Evolutionary conservation across 164 flowering plant species (phyloP).

Genomic region (Vitis rupestris): DNA sequence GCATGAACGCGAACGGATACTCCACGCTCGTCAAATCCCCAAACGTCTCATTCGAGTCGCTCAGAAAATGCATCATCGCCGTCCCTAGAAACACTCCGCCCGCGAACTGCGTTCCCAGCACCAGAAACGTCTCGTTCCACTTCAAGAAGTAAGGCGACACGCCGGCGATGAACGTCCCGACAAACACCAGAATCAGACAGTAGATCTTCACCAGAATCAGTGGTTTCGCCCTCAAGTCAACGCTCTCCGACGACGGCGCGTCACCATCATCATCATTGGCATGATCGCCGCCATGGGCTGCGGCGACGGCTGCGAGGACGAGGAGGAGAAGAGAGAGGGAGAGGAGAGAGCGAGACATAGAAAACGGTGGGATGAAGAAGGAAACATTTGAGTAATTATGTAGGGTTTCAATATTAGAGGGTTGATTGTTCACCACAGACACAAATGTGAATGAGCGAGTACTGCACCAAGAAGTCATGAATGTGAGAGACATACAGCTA

Average conservation of each 20-base stretch:
- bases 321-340: slow-evolving; percentile 18
- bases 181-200: slow-evolving; percentile 55
- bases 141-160: slow-evolving; percentile 65
- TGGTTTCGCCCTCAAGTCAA: slow-evolving; percentile 43
- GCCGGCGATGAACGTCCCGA: slow-evolving; percentile 58
- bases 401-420: background rate
- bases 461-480: background rate
- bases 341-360: slow-evolving; percentile 13
- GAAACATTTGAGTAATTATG: background rate
- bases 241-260: background rate
- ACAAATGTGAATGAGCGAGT: background rate
- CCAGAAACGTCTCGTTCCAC: slow-evolving; percentile 65
- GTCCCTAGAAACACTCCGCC: slow-evolving; percentile 82
- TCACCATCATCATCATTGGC: slow-evolving; percentile 15
- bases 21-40: slow-evolving; percentile 41
- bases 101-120: slow-evolving; percentile 73
- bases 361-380: background rate
- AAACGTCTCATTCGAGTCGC: slow-evolving; percentile 63
- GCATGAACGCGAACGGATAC: slow-evolving; percentile 78
- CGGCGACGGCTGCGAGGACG: slow-evolving; percentile 28
- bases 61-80: slow-evolving; percentile 71
- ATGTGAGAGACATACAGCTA: no score
- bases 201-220: slow-evolving; percentile 57
- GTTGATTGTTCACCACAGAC: background rate
- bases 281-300: slow-evolving; percentile 27